Evolutionary conservation across 495 filamentous ascomycete genomes (phyloP).

Genomic region (Lepraria neglecta): DNA sequence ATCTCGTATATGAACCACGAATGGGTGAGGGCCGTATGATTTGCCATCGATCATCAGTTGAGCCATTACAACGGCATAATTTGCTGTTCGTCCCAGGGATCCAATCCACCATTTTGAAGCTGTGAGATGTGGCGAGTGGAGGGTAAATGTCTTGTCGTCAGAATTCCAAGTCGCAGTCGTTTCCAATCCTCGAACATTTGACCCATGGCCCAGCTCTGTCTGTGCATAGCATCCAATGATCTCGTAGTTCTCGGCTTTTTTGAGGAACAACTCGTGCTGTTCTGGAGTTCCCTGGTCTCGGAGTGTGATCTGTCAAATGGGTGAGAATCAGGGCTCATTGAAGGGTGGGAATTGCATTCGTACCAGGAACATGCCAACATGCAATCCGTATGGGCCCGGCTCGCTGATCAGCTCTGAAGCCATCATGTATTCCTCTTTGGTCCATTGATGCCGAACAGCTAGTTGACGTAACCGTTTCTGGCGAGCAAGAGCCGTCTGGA

Average conservation of each 20-base stretch:
- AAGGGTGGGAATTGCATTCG: constrained; percentile 13
- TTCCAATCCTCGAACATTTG: constrained; percentile 66
- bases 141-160: constrained; percentile 60
- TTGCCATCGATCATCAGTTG: constrained; percentile 59
- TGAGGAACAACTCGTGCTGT: constrained; percentile 61
- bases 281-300: constrained; percentile 62
- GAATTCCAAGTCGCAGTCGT: constrained; percentile 67
- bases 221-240: constrained; percentile 72
- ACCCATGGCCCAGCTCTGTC: constrained; percentile 69
- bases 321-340: neutral
- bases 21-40: constrained; percentile 64
- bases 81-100: constrained; percentile 62
- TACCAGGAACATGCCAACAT: constrained; percentile 62
- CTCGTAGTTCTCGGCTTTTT: constrained; percentile 56
- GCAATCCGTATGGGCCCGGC: constrained; percentile 60
- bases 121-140: constrained; percentile 61
- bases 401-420: constrained; percentile 60
- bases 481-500: constrained; percentile 55
- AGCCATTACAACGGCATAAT: constrained; percentile 70
- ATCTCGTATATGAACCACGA: constrained; percentile 68
- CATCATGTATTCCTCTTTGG: constrained; percentile 50
- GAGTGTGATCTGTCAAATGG: constrained; percentile 49
- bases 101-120: constrained; percentile 79
- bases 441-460: constrained; percentile 55
- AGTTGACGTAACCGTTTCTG: constrained; percentile 62